Evolutionary conservation across 2,329 filamentous ascomycete species (phyloP).

Genomic region (Geosmithia putterillii): DNA sequence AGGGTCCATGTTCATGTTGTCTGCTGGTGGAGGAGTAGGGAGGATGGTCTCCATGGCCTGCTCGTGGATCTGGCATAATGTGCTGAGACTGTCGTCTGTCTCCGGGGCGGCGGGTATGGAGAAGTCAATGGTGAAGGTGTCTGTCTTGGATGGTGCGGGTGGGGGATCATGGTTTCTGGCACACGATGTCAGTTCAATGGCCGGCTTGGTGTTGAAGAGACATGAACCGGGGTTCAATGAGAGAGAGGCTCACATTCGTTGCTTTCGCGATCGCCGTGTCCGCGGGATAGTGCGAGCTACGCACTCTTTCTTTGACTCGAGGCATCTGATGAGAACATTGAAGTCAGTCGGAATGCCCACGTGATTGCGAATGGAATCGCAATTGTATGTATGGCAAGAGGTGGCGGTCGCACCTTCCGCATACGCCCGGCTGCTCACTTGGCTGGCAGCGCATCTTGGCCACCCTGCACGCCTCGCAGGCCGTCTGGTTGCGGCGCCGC

Average conservation of each 20-base stretch:
- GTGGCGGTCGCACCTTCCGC: slow-evolving; percentile 41
- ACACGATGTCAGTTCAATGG: too few relatives aligned
- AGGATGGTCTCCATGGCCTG: slow-evolving; percentile 26
- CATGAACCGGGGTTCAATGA: background rate
- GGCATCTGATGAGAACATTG: slow-evolving; percentile 28
- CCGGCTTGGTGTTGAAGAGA: too few relatives aligned
- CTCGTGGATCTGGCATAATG: slow-evolving; percentile 29
- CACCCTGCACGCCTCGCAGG: slow-evolving; percentile 40
- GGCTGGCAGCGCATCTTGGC: slow-evolving; percentile 42
- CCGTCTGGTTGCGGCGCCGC: slow-evolving; percentile 6
- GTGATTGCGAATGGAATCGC: too few relatives aligned
- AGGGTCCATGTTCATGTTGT: slow-evolving; percentile 4
- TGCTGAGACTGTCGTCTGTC: slow-evolving; percentile 24
- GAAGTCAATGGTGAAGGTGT: slow-evolving; percentile 42
- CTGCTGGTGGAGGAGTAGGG: slow-evolving; percentile 7
- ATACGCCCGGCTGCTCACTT: slow-evolving; percentile 33
- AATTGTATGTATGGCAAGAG: too few relatives aligned
- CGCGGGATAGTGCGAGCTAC: slow-evolving; percentile 36
- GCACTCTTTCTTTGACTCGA: slow-evolving; percentile 39
- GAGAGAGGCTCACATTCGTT: slow-evolving; percentile 23
- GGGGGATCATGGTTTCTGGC: too few relatives aligned
- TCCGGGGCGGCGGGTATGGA: slow-evolving; percentile 27
- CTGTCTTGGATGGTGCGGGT: background rate
- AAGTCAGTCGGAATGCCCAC: background rate
- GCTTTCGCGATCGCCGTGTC: slow-evolving; percentile 31